phyloP scores from a whole-genome alignment of 23 red algal genomes.

The Agarophyton chilense region DNA sequence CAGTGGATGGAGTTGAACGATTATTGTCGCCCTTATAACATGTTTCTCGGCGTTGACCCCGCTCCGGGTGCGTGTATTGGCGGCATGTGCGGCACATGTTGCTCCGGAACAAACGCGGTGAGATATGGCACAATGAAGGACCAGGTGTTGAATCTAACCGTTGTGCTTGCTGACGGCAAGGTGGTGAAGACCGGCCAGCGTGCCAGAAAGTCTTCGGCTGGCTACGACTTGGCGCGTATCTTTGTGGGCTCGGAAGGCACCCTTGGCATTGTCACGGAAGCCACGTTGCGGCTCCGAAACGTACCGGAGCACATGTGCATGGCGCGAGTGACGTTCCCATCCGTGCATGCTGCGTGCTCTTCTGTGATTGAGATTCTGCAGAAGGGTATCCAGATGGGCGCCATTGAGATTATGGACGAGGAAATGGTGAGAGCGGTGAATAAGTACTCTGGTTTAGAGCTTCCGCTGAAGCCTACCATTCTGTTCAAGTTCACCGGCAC shows the following conservation, averaged over 20 bases:
- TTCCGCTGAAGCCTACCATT: conserved; percentile 76
- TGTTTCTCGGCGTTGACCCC: conserved; percentile 94
- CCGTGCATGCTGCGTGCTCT: conserved; percentile 77
- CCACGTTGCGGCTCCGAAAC: conserved; percentile 80
- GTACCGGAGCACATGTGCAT: conserved; percentile 78
- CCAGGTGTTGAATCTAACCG: conserved; percentile 89
- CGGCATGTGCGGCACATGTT: conserved; percentile 94
- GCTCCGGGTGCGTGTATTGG: conserved; percentile 92
- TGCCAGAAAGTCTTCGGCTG: conserved; percentile 85
- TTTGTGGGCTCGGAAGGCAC: conserved; percentile 97
- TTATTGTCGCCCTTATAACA: conserved; percentile 44
- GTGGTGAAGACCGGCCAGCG: conserved; percentile 87
- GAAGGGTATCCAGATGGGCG: conserved; percentile 66
- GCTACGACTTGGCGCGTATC: conserved; percentile 88
- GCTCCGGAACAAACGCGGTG: conserved; percentile 92
- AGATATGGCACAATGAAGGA: conserved; percentile 96
- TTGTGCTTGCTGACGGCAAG: conserved; percentile 89
- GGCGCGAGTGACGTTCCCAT: conserved; percentile 80
- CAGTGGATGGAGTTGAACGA: conserved; percentile 91
- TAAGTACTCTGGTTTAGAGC: conserved; percentile 62
- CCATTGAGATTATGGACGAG: conserved; percentile 94
- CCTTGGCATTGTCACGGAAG: conserved; percentile 89
- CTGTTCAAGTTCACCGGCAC: conserved; percentile 89
- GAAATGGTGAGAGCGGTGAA: conserved; percentile 93
- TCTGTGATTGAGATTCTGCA: conserved; percentile 84